Evolutionary conservation across 1,284 basidiomycete genomes (phyloP), one percentile per base, ranked within the genome.

Genomic region (Boletus hoseneyae): DNA sequence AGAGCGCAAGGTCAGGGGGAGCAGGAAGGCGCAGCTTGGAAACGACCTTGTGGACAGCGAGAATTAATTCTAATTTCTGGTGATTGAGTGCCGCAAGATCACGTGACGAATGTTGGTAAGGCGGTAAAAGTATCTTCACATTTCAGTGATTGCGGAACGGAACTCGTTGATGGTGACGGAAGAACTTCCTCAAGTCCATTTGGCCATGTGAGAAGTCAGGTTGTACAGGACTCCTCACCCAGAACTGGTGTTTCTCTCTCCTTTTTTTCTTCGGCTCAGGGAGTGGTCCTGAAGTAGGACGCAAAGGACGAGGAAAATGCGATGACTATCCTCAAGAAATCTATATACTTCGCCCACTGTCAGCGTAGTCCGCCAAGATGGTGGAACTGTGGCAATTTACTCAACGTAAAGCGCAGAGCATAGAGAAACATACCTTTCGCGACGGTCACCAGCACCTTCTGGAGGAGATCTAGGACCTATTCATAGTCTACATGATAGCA

Each of bases 321-420:
- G 73, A n/a, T n/a, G n/a, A n/a, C n/a, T n/a, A n/a, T n/a, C n/a
- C n/a, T n/a, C n/a, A 75, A 52, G 75, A 70, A 38, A 64, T n/a
- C n/a, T 66, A 62, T 77, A 83, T 2, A 85, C 75, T 45, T 84
- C 81, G 4, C 72, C 78, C 13, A 74, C 72, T 4, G 75, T 76
- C 35, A 85, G 64, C 9, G 65, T 51, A 21, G 71, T 65, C 29
- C 61, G 51, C 36, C 48, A 53, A n/a, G 44, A 50, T 21, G 62
- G 55, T 16, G 62, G 50, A 18, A 55, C 47, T 4, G 58, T 52
- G 3, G 53, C 33, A 37, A 54, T 50, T 37, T 64, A 52, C 2
- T 60, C 58, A 39, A 66, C 59, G 56, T 84, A 86, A 10, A 78
- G 68, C 64, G 40, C 52, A 43, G 19, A 35, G 45, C 6, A 19